These are phyloP conservation scores for Paraconiothyrium brasiliense DNA, from an alignment of 2,329 filamentous ascomycete species.

Conservation along the genomic window DNA sequence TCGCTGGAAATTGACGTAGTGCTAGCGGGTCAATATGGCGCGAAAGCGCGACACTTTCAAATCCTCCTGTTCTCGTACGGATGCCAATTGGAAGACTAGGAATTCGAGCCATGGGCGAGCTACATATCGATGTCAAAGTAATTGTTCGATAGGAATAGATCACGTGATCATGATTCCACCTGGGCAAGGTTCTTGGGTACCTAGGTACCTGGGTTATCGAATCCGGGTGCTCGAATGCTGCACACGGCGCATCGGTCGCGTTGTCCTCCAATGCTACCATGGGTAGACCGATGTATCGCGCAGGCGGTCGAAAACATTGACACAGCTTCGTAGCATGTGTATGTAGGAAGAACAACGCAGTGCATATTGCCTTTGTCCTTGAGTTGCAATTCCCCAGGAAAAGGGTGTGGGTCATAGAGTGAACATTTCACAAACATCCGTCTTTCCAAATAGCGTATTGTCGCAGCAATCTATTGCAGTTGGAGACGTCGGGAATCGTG, in stretches of 20 bases:
- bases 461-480: not conserved
- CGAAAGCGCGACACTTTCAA: not conserved
- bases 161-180: not conserved
- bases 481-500: not conserved
- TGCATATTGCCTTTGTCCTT: not conserved
- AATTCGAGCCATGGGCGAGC: not conserved
- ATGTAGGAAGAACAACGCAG: not conserved
- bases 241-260: not conserved
- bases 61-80: too few species aligned
- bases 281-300: not conserved
- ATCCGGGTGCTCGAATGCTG: not conserved
- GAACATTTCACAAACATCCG: too few species aligned
- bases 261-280: not conserved
- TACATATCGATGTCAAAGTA: not conserved
- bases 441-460: too few species aligned
- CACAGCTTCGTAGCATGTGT: not conserved
- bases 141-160: too few species aligned
- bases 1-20: constrained; percentile 15
- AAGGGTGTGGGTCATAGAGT: too few species aligned
- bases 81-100: not conserved
- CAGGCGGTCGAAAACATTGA: not conserved
- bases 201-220: not conserved
- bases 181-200: not conserved
- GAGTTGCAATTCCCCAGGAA: not conserved
- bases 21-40: not conserved